Evolutionary conservation across 768 basidiomycete genomes (phyloP).

Genomic region (Xerocomellus intermedius): DNA sequence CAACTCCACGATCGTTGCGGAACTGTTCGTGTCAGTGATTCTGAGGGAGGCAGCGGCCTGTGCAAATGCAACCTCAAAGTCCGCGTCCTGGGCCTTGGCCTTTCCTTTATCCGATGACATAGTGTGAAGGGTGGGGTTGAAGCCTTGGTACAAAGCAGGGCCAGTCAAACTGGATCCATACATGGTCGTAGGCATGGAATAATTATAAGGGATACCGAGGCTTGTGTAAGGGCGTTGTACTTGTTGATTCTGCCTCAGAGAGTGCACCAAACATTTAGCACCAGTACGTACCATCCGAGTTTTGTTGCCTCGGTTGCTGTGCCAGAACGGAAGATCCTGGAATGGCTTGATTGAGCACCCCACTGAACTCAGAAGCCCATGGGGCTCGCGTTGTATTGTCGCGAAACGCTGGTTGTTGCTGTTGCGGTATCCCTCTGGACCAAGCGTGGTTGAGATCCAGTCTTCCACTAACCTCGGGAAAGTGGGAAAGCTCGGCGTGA

Average conservation of each 20-base stretch:
- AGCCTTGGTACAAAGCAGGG: conserved; percentile 34
- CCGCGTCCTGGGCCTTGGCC: conserved; percentile 73
- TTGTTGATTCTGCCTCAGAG: conserved; percentile 13
- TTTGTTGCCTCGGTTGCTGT: conserved; percentile 33
- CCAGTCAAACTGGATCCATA: conserved; percentile 35
- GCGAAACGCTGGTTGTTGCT: conserved; percentile 38
- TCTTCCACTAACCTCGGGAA: conserved; percentile 22
- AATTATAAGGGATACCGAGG: conserved; percentile 36
- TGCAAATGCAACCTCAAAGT: conserved; percentile 85
- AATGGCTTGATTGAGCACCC: conserved; percentile 23
- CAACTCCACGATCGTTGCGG: conserved; percentile 53
- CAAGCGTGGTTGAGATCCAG: conserved; percentile 51
- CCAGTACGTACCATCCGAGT: conserved; percentile 23
- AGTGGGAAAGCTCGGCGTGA: conserved; percentile 32
- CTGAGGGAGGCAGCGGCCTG: conserved; percentile 57
- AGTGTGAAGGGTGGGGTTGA: conserved; percentile 24
- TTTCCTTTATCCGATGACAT: conserved; percentile 56
- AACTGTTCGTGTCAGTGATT: conserved; percentile 39
- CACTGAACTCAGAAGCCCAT: conserved; percentile 61
- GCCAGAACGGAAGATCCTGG: conserved; percentile 33
- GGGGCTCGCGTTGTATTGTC: conserved; percentile 32
- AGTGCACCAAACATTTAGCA: background rate
- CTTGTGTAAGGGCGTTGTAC: conserved; percentile 41
- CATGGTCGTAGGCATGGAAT: conserved; percentile 32
- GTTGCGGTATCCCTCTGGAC: conserved; percentile 49